Percentiles rank a stretch among this genome's conserved stretches.
Conservation (phyloP, 176 grass and related monocot genomes). For the Stipa capillata region DNA sequence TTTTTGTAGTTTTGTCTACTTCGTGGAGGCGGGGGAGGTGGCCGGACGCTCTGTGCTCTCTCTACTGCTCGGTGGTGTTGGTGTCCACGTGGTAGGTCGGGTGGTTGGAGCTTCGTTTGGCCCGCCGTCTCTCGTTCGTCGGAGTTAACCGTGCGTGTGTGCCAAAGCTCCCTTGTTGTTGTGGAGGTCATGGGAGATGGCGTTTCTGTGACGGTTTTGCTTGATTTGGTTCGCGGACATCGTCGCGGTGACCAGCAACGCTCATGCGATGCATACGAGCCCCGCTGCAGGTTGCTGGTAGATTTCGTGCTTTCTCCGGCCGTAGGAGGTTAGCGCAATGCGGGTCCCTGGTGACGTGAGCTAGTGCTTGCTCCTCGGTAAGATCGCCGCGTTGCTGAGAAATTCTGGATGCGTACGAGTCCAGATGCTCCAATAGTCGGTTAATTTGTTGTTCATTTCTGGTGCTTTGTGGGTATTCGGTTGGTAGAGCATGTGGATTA, state of each 20-base stretch:
- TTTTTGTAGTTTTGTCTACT: neutral
- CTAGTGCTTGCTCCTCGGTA: neutral
- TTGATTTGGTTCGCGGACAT: neutral
- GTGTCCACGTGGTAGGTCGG: neutral
- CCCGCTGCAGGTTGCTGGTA: neutral
- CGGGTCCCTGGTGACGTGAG: neutral
- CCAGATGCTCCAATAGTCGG: neutral
- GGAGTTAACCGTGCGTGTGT: neutral
- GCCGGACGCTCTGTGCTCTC: neutral
- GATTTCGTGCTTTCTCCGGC: neutral
- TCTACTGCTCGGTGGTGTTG: neutral
- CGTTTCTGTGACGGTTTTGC: neutral
- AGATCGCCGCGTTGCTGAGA: neutral
- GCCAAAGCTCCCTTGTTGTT: neutral
- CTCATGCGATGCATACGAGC: neutral
- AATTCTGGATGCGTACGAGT: neutral
- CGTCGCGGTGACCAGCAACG: neutral
- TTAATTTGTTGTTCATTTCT: neutral
- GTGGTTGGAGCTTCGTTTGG: neutral
- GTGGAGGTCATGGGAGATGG: neutral
- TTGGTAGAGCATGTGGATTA: neutral
- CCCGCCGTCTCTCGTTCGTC: neutral
- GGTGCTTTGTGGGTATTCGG: neutral
- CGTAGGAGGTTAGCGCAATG: neutral
- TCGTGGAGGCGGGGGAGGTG: neutral